Conservation (phyloP, 2,329 filamentous ascomycete species). For the Monosporascus sp. region DNA sequence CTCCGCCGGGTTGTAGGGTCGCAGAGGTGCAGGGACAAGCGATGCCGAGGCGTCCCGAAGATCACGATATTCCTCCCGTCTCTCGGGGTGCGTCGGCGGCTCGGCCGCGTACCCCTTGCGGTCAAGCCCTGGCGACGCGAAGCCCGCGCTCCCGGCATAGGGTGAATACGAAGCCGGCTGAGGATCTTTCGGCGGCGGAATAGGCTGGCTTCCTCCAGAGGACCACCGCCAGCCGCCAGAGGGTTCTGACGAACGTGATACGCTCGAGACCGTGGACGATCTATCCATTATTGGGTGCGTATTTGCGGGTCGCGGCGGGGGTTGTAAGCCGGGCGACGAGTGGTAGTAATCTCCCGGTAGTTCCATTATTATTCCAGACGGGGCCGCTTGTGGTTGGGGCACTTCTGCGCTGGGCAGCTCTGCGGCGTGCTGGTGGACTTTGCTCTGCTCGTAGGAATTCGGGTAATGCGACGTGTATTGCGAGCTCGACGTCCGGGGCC, state of each 20-base stretch:
- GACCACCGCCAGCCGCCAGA: slow-evolving; percentile 38
- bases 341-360: slow-evolving; percentile 46
- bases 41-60: slow-evolving; percentile 2
- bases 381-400: slow-evolving; percentile 2
- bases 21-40: slow-evolving; percentile 15
- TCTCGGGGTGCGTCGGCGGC: slow-evolving; percentile 43
- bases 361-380: slow-evolving; percentile 27
- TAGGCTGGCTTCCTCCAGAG: slow-evolving; percentile 23
- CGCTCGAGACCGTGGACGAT: slow-evolving; percentile 22
- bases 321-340: slow-evolving; percentile 23
- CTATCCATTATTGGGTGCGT: slow-evolving; percentile 17
- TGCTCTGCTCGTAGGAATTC: slow-evolving; percentile 14
- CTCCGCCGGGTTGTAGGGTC: slow-evolving; percentile 34
- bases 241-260: slow-evolving; percentile 25
- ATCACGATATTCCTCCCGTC: slow-evolving; percentile 36
- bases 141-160: slow-evolving; percentile 24
- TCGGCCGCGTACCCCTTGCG: slow-evolving; percentile 38
- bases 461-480: slow-evolving; percentile 17
- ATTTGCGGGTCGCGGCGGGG: slow-evolving; percentile 26
- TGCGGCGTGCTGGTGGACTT: slow-evolving; percentile 21
- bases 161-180: slow-evolving; percentile 33
- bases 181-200: slow-evolving; percentile 22
- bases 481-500: slow-evolving; percentile 29
- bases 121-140: slow-evolving; percentile 34
- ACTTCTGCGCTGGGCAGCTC: slow-evolving; percentile 34